Evolutionary conservation across 768 basidiomycete species (phyloP).

Genomic region (Rhodotorula paludigena): DNA sequence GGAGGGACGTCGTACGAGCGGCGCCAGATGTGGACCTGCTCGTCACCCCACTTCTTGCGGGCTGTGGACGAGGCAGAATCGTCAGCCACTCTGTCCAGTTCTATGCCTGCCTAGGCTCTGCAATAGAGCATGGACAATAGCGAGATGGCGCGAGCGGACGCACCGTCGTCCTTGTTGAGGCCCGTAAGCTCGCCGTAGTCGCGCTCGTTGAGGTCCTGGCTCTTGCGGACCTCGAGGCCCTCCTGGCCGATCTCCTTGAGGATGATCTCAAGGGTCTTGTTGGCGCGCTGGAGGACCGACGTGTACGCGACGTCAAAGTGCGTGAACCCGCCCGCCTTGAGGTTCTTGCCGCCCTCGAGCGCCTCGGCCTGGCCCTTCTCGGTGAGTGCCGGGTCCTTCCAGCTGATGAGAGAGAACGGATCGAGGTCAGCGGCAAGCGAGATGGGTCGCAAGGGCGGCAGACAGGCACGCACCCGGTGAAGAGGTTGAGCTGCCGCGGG

Average conservation of each 20-base stretch:
- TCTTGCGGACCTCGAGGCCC: slow-evolving; percentile 36
- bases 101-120: not conserved
- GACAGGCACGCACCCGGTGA: slow-evolving; percentile 29
- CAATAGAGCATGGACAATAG: not conserved
- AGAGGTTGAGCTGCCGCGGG: slow-evolving; percentile 34
- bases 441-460: not conserved
- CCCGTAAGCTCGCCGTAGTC: slow-evolving; percentile 42
- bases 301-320: slow-evolving; percentile 42
- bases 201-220: slow-evolving; percentile 42
- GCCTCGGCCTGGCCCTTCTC: slow-evolving; percentile 40
- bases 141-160: not conserved
- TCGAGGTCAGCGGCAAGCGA: not conserved
- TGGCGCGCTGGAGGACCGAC: slow-evolving; percentile 42
- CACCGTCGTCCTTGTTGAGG: slow-evolving; percentile 43
- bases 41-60: slow-evolving; percentile 41
- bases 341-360: slow-evolving; percentile 35
- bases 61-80: no score
- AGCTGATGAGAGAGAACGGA: not conserved
- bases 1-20: slow-evolving; percentile 42
- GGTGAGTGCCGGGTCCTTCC: slow-evolving; percentile 38
- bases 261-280: slow-evolving; percentile 44
- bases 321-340: slow-evolving; percentile 31
- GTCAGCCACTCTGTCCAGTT: no score
- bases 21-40: slow-evolving; percentile 44
- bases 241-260: slow-evolving; percentile 43